Conservation (phyloP, 352 stramenopile genomes). For the Pythium aquatile region DNA sequence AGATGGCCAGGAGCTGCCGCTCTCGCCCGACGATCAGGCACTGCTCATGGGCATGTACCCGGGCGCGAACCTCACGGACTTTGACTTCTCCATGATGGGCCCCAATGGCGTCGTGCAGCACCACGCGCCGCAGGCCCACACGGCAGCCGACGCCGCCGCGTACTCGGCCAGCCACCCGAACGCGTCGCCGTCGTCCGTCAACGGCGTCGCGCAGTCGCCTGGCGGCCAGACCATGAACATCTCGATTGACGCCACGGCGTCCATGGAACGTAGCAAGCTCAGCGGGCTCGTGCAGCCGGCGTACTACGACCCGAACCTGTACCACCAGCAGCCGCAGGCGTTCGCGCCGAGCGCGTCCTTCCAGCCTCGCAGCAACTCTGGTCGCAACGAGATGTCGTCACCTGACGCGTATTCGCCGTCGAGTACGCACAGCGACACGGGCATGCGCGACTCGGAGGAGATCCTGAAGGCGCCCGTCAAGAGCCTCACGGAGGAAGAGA, state of each 20-base stretch:
- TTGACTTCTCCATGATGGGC: conserved; percentile 56
- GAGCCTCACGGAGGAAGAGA: conserved; percentile 81
- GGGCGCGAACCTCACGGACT: conserved; percentile 47
- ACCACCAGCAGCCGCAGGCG: conserved; percentile 22
- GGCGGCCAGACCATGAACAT: conserved; percentile 22
- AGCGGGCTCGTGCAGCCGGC: conserved; percentile 27
- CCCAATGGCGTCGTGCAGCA: conserved; percentile 42
- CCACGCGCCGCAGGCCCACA: conserved; percentile 23
- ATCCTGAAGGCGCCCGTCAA: conserved; percentile 80
- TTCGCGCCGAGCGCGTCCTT: neutral
- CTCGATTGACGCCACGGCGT: conserved; percentile 7
- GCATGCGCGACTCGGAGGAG: conserved; percentile 61
- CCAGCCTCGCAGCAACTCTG: conserved; percentile 5
- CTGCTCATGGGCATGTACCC: conserved; percentile 64
- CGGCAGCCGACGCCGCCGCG: conserved; percentile 8
- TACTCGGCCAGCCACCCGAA: neutral
- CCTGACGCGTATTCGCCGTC: conserved; percentile 36
- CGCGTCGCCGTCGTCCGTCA: neutral
- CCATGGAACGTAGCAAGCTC: conserved; percentile 33
- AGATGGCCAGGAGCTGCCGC: conserved; percentile 27
- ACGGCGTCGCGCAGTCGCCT: conserved; percentile 6
- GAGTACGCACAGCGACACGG: conserved; percentile 39
- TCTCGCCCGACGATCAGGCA: conserved; percentile 49
- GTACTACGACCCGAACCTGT: conserved; percentile 25
- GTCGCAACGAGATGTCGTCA: conserved; percentile 16